Conservation (phyloP, 2,329 filamentous ascomycete genomes). For the Tolypocladium album region DNA sequence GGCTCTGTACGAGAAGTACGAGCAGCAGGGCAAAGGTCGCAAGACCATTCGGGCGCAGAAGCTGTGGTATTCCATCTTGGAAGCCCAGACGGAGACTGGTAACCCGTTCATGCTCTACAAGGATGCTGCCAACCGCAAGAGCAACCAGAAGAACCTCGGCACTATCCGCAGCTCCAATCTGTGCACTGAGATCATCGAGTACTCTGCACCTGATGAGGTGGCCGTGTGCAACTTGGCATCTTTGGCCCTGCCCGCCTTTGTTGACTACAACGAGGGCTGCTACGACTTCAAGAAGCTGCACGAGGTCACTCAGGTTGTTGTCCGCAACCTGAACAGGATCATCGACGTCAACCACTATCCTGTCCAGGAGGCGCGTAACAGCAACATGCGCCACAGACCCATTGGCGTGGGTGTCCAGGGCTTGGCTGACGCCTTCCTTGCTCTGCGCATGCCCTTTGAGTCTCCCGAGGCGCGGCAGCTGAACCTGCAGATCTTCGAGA, state of each 20-base stretch:
- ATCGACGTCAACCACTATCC: slow-evolving; percentile 98
- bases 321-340: slow-evolving; percentile 94
- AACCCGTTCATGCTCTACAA: slow-evolving; percentile 99
- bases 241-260: slow-evolving; percentile 79
- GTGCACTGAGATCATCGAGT: slow-evolving; percentile 98
- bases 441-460: slow-evolving; percentile 92
- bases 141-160: slow-evolving; percentile 99
- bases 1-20: slow-evolving; percentile 86
- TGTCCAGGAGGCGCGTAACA: slow-evolving; percentile 85
- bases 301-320: slow-evolving; percentile 83
- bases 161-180: slow-evolving; percentile 98
- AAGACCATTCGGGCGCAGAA: slow-evolving; percentile 95
- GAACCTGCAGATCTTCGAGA: slow-evolving; percentile 99
- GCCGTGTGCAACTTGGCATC: slow-evolving; percentile 98
- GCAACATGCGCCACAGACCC: slow-evolving; percentile 94
- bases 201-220: slow-evolving; percentile 93
- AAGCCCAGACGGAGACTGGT: slow-evolving; percentile 96
- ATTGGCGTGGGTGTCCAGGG: slow-evolving; percentile 96
- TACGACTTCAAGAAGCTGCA: slow-evolving; percentile 98
- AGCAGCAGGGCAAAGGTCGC: slow-evolving; percentile 76
- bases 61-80: slow-evolving; percentile 97
- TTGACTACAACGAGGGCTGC: slow-evolving; percentile 72
- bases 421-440: slow-evolving; percentile 95
- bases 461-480: slow-evolving; percentile 87
- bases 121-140: slow-evolving; percentile 96